Percentiles rank a stretch among this genome's conserved stretches.
Conservation (phyloP, 1,284 basidiomycete genomes). For the Earliella scabrosa region DNA sequence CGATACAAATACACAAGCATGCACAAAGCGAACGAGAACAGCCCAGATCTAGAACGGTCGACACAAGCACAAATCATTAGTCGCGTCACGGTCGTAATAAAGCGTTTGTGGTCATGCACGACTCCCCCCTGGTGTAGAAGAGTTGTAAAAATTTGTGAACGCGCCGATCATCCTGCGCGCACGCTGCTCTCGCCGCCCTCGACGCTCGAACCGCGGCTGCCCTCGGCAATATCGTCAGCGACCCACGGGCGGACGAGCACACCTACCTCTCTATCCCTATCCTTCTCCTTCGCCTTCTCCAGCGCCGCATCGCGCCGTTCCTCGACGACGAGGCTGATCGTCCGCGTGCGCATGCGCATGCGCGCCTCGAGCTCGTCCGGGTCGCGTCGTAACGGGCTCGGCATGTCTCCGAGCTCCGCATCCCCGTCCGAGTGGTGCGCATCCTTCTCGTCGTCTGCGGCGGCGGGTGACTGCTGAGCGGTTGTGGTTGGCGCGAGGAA, state of each 20-base stretch:
- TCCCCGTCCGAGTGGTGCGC: background rate
- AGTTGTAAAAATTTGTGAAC: no score
- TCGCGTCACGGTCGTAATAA: no score
- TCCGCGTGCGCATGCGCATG: conserved; percentile 19
- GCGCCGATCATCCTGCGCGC: no score
- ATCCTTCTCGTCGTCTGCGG: background rate
- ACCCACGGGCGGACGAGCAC: conserved; percentile 5
- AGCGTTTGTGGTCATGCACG: no score
- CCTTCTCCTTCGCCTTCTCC: no score
- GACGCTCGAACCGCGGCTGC: conserved; percentile 4
- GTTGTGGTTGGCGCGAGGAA: conserved; percentile 12
- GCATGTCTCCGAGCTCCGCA: background rate
- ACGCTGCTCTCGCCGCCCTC: background rate
- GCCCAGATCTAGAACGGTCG: no score
- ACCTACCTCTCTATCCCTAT: conserved; percentile 2
- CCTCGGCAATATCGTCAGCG: conserved; percentile 2
- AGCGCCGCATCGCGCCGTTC: conserved; percentile 8
- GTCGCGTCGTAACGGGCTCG: conserved; percentile 5
- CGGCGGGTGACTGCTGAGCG: background rate
- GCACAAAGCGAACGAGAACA: no score
- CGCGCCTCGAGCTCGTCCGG: conserved; percentile 13
- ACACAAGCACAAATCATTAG: no score
- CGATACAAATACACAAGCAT: no score
- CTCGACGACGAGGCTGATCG: conserved; percentile 19
- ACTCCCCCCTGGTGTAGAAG: no score